Percentiles rank a stretch among this genome's conserved stretches.
Conservation (phyloP, 2,329 filamentous ascomycete genomes). For the Atkinsonella hypoxylon region DNA sequence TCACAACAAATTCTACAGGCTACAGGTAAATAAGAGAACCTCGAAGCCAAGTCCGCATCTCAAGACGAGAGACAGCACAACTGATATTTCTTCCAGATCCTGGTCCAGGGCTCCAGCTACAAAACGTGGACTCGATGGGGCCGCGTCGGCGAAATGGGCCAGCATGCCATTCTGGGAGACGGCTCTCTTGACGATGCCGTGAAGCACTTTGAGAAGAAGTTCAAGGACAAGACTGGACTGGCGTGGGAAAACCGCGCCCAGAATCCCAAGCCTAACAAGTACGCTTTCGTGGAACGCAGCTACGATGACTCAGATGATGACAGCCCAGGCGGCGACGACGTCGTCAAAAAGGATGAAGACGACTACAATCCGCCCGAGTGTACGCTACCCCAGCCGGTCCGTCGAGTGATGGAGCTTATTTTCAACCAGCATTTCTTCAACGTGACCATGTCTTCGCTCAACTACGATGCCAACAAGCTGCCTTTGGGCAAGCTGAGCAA, state of each 20-base stretch:
- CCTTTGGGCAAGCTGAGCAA: conserved; percentile 79
- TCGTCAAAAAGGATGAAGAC: conserved; percentile 25
- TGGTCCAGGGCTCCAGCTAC: conserved; percentile 29
- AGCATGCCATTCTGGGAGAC: conserved; percentile 30
- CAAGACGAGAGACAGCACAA: background rate
- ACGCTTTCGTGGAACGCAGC: conserved; percentile 68
- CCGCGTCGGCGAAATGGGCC: conserved; percentile 53
- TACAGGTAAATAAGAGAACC: conserved; percentile 41
- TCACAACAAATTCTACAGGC: conserved; percentile 73
- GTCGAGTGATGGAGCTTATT: conserved; percentile 66
- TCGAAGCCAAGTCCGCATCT: background rate
- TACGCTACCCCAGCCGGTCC: conserved; percentile 46
- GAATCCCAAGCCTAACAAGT: conserved; percentile 53
- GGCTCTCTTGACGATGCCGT: conserved; percentile 32
- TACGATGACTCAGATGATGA: conserved; percentile 53
- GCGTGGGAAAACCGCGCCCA: conserved; percentile 40
- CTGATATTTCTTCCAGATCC: conserved; percentile 21
- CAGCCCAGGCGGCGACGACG: conserved; percentile 12
- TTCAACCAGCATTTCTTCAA: conserved; percentile 69
- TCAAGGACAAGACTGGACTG: conserved; percentile 49
- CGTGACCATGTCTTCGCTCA: conserved; percentile 51
- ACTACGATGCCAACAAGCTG: conserved; percentile 65
- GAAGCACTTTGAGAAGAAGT: conserved; percentile 45
- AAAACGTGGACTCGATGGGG: conserved; percentile 71
- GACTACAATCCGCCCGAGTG: conserved; percentile 33